Evolutionary conservation across 306 rosid genomes (phyloP).

Genomic region (Vicia faba): DNA sequence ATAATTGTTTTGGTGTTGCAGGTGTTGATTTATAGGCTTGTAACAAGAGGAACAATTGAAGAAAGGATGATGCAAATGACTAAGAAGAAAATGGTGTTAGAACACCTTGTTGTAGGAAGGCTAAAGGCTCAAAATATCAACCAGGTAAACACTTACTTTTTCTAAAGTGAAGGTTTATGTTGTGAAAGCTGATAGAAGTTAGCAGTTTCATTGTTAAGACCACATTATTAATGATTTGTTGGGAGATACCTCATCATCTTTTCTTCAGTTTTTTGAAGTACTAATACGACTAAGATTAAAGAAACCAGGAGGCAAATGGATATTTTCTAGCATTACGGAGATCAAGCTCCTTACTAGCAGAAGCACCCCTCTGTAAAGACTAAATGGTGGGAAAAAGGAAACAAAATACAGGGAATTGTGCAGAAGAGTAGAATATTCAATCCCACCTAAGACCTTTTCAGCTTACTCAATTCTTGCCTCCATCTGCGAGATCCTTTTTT

Average conservation of each 20-base stretch:
- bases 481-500: not conserved
- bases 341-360: slow-evolving; percentile 6
- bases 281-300: slow-evolving; percentile 3
- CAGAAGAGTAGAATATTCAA: not conserved
- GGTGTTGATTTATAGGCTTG: slow-evolving; percentile 96
- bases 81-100: slow-evolving; percentile 98
- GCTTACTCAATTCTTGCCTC: slow-evolving; percentile 1
- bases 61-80: slow-evolving; percentile 99
- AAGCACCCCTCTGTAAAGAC: not conserved
- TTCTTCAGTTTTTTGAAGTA: slow-evolving; percentile 13
- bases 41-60: slow-evolving; percentile 94
- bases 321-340: slow-evolving; percentile 5
- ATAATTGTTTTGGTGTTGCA: slow-evolving; percentile 47
- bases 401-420: slow-evolving; percentile 10
- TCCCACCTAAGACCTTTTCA: slow-evolving; percentile 9
- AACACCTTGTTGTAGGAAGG: slow-evolving; percentile 97
- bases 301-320: slow-evolving; percentile 24
- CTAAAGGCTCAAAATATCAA: slow-evolving; percentile 91
- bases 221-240: slow-evolving; percentile 5
- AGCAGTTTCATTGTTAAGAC: slow-evolving; percentile 24
- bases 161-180: slow-evolving; percentile 16
- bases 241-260: slow-evolving; percentile 4
- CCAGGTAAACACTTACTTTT: slow-evolving; percentile 62
- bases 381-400: slow-evolving; percentile 18
- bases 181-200: slow-evolving; percentile 20